These are phyloP conservation scores for Ophiosphaerella korrae DNA, from an alignment of 2,329 filamentous ascomycete genomes.

Conservation along the genomic window DNA sequence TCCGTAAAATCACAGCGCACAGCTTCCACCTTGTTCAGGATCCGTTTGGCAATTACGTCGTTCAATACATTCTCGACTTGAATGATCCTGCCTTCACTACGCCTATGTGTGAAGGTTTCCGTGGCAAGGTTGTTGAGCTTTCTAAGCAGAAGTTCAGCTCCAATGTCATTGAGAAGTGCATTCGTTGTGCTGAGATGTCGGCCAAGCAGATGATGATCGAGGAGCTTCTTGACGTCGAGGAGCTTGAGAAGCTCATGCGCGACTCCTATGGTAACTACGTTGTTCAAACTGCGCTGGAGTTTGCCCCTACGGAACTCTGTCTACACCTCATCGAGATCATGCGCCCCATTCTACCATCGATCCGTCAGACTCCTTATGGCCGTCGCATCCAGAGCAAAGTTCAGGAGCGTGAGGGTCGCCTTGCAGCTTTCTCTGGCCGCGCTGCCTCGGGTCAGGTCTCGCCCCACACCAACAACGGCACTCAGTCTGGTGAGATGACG, in stretches of 20 bases:
- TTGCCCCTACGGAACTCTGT: conserved; percentile 40
- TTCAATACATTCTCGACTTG: conserved; percentile 96
- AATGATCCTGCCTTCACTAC: conserved; percentile 87
- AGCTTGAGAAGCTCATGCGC: conserved; percentile 86
- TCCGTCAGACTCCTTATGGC: conserved; percentile 90
- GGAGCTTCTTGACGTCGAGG: conserved; percentile 74
- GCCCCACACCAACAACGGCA: conserved; percentile 23
- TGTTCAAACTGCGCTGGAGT: conserved; percentile 78
- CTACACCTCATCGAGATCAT: conserved; percentile 78
- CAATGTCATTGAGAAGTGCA: conserved; percentile 92
- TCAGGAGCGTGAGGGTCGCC: conserved; percentile 56
- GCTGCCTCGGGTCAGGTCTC: conserved; percentile 29
- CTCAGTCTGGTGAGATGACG: conserved; percentile 29
- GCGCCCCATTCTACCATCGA: conserved; percentile 80
- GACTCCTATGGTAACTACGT: conserved; percentile 98
- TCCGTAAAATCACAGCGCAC: conserved; percentile 83
- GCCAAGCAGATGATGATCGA: conserved; percentile 82
- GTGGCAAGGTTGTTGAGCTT: conserved; percentile 69
- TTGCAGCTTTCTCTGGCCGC: conserved; percentile 39
- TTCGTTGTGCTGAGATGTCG: conserved; percentile 78
- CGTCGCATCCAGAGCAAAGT: conserved; percentile 94
- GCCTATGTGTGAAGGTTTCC: conserved; percentile 82
- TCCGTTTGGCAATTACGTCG: conserved; percentile 97
- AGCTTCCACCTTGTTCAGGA: conserved; percentile 92
- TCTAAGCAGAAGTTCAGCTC: conserved; percentile 99